A percentile compares a stretch with the other conserved stretches of the same genome.
Conservation (phyloP, 192 early-diverging fungal genomes). For the Dimargaris cristalligena region DNA sequence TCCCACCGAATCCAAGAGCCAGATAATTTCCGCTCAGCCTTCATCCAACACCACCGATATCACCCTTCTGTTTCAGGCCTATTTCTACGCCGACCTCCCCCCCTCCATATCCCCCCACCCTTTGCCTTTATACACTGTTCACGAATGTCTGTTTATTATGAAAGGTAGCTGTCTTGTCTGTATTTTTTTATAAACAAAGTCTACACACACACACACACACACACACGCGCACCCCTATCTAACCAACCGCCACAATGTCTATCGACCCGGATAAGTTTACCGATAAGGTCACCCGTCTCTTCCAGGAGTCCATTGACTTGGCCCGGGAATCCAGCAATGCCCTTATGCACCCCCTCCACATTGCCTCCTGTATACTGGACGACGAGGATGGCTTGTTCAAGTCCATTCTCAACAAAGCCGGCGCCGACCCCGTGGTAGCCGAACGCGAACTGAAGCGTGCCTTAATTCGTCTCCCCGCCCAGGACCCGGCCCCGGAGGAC, state of each 20-base stretch:
- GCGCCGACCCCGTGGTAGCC: slow-evolving; percentile 52
- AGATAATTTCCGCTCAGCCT: too few relatives aligned
- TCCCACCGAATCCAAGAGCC: too few relatives aligned
- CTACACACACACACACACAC: too few relatives aligned
- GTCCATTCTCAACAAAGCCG: slow-evolving; percentile 65
- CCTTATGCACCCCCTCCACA: slow-evolving; percentile 65
- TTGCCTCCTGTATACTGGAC: slow-evolving; percentile 64
- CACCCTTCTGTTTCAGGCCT: too few relatives aligned
- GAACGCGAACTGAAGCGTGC: slow-evolving; percentile 67
- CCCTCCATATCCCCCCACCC: too few relatives aligned
- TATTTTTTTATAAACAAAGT: too few relatives aligned
- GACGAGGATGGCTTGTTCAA: slow-evolving; percentile 66
- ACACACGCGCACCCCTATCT: too few relatives aligned
- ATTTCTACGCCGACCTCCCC: too few relatives aligned
- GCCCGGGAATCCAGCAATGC: slow-evolving; percentile 61
- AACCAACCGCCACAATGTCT: slow-evolving; percentile 10
- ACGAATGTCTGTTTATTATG: too few relatives aligned
- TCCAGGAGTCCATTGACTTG: slow-evolving; percentile 39
- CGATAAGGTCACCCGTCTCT: slow-evolving; percentile 62
- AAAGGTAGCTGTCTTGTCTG: too few relatives aligned
- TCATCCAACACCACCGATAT: too few relatives aligned
- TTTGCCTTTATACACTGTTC: too few relatives aligned
- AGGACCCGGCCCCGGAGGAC: slow-evolving; percentile 69
- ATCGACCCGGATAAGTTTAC: slow-evolving; percentile 62
- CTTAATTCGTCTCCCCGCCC: slow-evolving; percentile 62